Evolutionary conservation across 177 flowering plant genomes (phyloP).

Genomic region (Tripterygium wilfordii): DNA sequence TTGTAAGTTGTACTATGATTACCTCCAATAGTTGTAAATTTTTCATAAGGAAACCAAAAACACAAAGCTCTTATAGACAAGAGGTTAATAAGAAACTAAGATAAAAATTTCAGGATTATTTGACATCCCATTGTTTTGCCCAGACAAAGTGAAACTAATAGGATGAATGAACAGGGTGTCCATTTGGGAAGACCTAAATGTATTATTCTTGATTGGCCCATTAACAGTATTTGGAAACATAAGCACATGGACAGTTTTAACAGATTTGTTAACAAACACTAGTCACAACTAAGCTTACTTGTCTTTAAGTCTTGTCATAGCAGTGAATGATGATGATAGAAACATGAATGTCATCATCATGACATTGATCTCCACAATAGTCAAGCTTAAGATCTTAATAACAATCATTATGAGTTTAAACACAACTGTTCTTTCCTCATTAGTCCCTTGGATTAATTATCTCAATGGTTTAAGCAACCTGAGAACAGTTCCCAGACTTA

Average conservation of each 20-base stretch:
- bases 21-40: too few relatives aligned
- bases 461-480: too few relatives aligned
- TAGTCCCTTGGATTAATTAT: neutral
- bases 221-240: conserved; percentile 22
- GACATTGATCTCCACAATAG: conserved; percentile 12
- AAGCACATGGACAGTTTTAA: conserved; percentile 39
- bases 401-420: conserved; percentile 18
- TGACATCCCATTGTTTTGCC: conserved; percentile 19
- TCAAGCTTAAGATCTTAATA: conserved; percentile 27
- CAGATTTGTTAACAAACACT: conserved; percentile 20
- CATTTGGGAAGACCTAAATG: conserved; percentile 23
- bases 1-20: too few relatives aligned
- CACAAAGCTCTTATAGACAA: too few relatives aligned
- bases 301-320: conserved; percentile 25
- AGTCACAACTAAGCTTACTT: conserved; percentile 22
- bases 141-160: conserved; percentile 6
- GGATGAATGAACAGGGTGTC: conserved; percentile 7
- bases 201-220: conserved; percentile 22
- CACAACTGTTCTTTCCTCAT: conserved; percentile 1
- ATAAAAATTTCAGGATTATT: neutral
- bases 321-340: conserved; percentile 14
- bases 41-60: too few relatives aligned
- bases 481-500: too few relatives aligned
- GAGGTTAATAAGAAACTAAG: too few relatives aligned
- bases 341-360: conserved; percentile 9